These are phyloP conservation scores for Angophora floribunda DNA, from an alignment of 345 rosid species.

Conservation along the genomic window DNA sequence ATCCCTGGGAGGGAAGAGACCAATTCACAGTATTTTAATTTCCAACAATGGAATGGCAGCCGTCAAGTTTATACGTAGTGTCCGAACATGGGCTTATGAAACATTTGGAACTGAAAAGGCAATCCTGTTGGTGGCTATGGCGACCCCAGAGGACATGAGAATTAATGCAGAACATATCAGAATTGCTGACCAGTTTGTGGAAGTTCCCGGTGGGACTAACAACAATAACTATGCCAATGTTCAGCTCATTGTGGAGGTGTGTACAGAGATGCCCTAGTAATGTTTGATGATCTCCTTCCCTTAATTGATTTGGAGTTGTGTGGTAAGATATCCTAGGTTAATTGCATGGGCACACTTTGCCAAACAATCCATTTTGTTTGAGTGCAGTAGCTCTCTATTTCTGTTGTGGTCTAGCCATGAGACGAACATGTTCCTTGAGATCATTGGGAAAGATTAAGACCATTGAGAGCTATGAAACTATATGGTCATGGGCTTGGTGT, in stretches of 20 bases:
- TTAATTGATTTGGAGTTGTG: background rate
- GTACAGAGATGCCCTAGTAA: background rate
- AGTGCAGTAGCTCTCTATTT: background rate
- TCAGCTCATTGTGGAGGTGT: slow-evolving; percentile 96
- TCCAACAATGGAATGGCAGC: slow-evolving; percentile 99
- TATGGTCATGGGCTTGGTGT: background rate
- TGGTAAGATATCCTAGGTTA: background rate
- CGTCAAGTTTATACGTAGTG: slow-evolving; percentile 93
- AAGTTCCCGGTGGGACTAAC: slow-evolving; percentile 99
- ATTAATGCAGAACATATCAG: slow-evolving; percentile 98
- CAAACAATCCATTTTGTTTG: background rate
- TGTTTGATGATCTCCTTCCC: background rate
- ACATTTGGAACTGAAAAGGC: slow-evolving; percentile 97
- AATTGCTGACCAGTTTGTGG: slow-evolving; percentile 99
- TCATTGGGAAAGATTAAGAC: background rate
- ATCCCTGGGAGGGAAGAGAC: slow-evolving; percentile 78
- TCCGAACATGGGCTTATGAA: slow-evolving; percentile 98
- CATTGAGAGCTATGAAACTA: background rate
- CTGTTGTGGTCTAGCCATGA: background rate
- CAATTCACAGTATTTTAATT: slow-evolving; percentile 85
- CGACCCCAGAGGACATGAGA: slow-evolving; percentile 99
- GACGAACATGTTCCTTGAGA: background rate
- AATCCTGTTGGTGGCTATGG: slow-evolving; percentile 95
- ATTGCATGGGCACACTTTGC: background rate
- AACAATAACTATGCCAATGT: slow-evolving; percentile 98